These are phyloP conservation scores for Podospora pseudoanserina DNA, from an alignment of 495 filamentous ascomycete species.

Conservation along the genomic window DNA sequence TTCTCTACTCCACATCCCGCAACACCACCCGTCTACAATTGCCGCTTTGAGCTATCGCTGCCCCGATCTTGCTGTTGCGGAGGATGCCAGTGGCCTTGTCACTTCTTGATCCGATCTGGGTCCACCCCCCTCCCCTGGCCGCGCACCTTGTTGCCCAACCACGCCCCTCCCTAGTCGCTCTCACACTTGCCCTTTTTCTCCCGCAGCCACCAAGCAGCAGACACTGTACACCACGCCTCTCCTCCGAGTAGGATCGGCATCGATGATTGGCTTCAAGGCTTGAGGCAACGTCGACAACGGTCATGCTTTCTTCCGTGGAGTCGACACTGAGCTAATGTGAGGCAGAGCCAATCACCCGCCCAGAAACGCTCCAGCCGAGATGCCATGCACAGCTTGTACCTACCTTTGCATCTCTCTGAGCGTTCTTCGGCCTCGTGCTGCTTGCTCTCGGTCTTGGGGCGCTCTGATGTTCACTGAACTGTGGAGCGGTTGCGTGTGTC, in stretches of 20 bases:
- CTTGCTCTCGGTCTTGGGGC: conserved; percentile 8
- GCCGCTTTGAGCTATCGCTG: conserved; percentile 6
- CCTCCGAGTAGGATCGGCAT: conserved; percentile 24
- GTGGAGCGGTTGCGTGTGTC: conserved; percentile 19
- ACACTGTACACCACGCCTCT: conserved; percentile 29
- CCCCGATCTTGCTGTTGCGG: conserved; percentile 15
- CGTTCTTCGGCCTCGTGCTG: conserved; percentile 23
- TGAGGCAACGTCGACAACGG: conserved; percentile 41
- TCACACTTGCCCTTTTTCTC: conserved; percentile 1
- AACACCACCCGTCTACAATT: not conserved
- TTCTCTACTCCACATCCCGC: not conserved
- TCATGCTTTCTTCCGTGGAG: conserved; percentile 48
- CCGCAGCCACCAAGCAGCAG: conserved; percentile 22
- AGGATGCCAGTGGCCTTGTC: conserved; percentile 17
- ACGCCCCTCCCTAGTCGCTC: conserved; percentile 1
- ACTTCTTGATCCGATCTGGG: conserved; percentile 28
- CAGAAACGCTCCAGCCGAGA: conserved; percentile 43
- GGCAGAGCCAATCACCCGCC: conserved; percentile 39
- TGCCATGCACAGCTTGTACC: conserved; percentile 32
- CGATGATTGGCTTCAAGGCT: conserved; percentile 38
- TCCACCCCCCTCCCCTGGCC: conserved; percentile 20
- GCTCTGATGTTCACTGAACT: conserved; percentile 11
- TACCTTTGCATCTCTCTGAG: conserved; percentile 23
- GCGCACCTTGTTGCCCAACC: conserved; percentile 14
- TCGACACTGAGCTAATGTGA: conserved; percentile 44